These are phyloP conservation scores for Globisporangium abappressorium DNA, from an alignment of 352 stramenopile genomes.

Conservation along the genomic window DNA sequence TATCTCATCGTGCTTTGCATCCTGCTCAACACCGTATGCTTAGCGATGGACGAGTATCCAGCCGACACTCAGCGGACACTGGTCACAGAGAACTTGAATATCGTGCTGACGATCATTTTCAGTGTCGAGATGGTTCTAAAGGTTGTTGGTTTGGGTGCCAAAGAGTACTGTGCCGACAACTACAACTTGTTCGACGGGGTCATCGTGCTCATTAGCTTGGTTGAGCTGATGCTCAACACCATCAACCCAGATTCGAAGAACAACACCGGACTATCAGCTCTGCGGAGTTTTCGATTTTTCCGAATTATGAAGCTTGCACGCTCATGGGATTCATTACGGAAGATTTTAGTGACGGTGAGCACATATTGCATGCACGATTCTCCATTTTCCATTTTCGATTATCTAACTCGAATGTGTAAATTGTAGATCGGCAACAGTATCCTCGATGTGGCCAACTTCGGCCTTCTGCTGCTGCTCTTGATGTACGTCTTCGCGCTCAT, in stretches of 20 bases:
- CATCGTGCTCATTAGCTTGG: constrained; percentile 49
- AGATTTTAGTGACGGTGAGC: constrained; percentile 70
- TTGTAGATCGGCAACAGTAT: constrained; percentile 67
- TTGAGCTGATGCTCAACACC: constrained; percentile 37
- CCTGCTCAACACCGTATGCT: constrained; percentile 55
- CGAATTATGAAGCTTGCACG: constrained; percentile 88
- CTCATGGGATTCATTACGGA: constrained; percentile 85
- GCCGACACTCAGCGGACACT: constrained; percentile 15
- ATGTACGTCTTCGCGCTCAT: constrained; percentile 89
- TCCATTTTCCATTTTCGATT: background rate
- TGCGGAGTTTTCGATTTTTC: constrained; percentile 82
- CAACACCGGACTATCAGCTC: constrained; percentile 61
- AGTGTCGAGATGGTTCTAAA: constrained; percentile 55
- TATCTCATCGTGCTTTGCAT: constrained; percentile 47
- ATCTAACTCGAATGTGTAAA: background rate
- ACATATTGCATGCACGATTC: background rate
- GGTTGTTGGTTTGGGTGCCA: constrained; percentile 45
- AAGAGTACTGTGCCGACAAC: constrained; percentile 39
- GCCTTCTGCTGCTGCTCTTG: constrained; percentile 81
- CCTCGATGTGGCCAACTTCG: constrained; percentile 84
- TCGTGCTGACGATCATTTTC: constrained; percentile 43
- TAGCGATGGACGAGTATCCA: constrained; percentile 58
- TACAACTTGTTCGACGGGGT: constrained; percentile 61
- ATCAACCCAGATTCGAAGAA: constrained; percentile 21
- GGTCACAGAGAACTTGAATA: constrained; percentile 34